These are phyloP conservation scores for Conringia planisiliqua DNA, from an alignment of 345 rosid genomes.

Conservation along the genomic window DNA sequence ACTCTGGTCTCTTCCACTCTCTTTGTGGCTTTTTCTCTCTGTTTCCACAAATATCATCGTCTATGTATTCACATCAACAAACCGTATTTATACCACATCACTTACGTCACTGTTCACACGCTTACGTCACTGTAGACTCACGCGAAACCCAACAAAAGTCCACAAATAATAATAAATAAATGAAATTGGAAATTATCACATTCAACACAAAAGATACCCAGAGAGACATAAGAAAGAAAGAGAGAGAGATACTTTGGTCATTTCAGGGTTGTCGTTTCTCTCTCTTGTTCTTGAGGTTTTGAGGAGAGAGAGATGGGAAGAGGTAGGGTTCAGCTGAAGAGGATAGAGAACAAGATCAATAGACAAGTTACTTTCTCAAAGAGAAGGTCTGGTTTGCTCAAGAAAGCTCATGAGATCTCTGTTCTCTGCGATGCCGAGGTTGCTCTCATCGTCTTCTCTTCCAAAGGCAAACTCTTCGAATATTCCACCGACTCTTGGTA, in stretches of 20 bases:
- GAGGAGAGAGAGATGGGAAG: constrained; percentile 61
- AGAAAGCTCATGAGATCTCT: constrained; percentile 92
- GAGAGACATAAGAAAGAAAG: constrained; percentile 27
- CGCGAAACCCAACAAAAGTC: constrained; percentile 29
- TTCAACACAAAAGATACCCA: constrained; percentile 36
- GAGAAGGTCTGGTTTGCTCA: constrained; percentile 68
- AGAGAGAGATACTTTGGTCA: constrained; percentile 29
- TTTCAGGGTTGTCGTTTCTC: constrained; percentile 27
- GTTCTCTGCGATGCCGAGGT: constrained; percentile 81
- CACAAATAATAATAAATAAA: not conserved
- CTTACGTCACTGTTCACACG: constrained; percentile 21
- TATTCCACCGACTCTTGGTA: constrained; percentile 74
- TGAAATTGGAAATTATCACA: not conserved
- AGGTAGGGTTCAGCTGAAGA: constrained; percentile 84
- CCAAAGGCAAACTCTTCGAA: constrained; percentile 80
- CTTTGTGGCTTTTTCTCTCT: constrained; percentile 5
- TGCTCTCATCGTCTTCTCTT: constrained; percentile 76
- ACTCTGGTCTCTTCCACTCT: constrained; percentile 21
- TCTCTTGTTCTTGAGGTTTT: constrained; percentile 23
- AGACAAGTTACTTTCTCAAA: constrained; percentile 90
- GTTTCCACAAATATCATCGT: constrained; percentile 28
- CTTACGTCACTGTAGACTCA: constrained; percentile 23
- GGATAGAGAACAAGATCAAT: constrained; percentile 92
- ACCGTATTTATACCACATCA: constrained; percentile 31
- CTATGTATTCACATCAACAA: constrained; percentile 27